Base-by-base conservation (phyloP, 1,284 basidiomycete species). In the Blastosporella zonata region DNA sequence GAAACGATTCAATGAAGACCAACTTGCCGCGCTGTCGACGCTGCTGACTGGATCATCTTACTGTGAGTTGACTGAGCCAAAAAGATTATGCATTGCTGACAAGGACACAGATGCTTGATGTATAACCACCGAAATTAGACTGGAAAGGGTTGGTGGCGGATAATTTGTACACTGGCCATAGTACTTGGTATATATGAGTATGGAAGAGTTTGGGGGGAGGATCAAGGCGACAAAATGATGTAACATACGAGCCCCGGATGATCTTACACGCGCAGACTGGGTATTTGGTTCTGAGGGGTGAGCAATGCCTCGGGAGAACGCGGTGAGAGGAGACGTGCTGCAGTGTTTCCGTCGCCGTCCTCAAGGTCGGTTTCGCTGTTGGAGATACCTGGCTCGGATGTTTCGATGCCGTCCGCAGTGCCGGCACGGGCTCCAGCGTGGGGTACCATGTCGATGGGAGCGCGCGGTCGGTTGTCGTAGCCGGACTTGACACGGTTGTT, bases 401-500 rank as follows among this genome's bases (percentile, higher is more conserved):
- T 81, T 62, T 87, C 85, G 5, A 73, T 58, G 15, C 85, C 86
- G 60, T 84, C 73, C 12, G 86, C 77, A 15, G 75, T 77, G 39
- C 86, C 86, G 29, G 70, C 65, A 23, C 83, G 75, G 21, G 84
- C 73, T 1, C 85, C 85, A 2, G 87, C 86, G n/a, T 72, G 63
- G 5, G 84, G 83, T 6, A 88, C 78, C 55, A 65, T 66, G 64
- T 87, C 83, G 57, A 88, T 87, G 20, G 85, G 84, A 12, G 82
- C 77, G 40, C 60, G 57, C 3, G 54, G 54, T 28, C 78, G 75
- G 47, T 75, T 74, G 48, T 71, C 64, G 55, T 83, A 75, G 12
- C 83, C 82, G 2, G 84, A 84, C 60, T 85, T 87, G 58, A 88
- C 68, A 39, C 84, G 79, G 65, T 88, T 87, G 62, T 88, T 87